A percentile compares a stretch with the other conserved stretches of the same genome.
These are phyloP conservation scores for Claviceps citrina DNA, from an alignment of 2,329 filamentous ascomycete species.

Conservation along the genomic window DNA sequence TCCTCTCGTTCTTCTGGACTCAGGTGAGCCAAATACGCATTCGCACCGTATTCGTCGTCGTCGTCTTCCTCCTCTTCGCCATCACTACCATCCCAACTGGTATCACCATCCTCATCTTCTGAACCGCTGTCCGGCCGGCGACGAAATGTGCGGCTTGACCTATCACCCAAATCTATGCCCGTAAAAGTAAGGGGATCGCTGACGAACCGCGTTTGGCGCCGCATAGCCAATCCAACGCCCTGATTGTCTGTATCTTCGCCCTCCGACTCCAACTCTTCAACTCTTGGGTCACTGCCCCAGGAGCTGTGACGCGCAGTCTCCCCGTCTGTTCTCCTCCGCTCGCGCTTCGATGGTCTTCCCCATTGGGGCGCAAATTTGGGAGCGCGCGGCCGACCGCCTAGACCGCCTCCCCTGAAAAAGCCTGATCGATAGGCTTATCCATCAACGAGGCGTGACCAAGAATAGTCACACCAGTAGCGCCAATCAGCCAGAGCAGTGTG, in stretches of 20 bases:
- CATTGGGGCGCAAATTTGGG: slow-evolving; percentile 82
- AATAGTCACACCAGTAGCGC: slow-evolving; percentile 84
- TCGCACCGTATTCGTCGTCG: slow-evolving; percentile 18
- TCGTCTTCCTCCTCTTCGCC: slow-evolving; percentile 17
- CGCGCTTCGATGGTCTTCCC: slow-evolving; percentile 98
- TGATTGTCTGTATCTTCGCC: slow-evolving; percentile 41
- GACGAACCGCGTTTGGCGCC: slow-evolving; percentile 33
- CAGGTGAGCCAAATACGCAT: slow-evolving; percentile 34
- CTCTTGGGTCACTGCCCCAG: slow-evolving; percentile 23
- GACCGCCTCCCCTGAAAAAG: slow-evolving; percentile 99
- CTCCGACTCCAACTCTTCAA: slow-evolving; percentile 55
- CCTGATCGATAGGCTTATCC: slow-evolving; percentile 99
- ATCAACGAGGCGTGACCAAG: slow-evolving; percentile 88
- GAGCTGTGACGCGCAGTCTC: slow-evolving; percentile 24
- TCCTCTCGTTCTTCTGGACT: slow-evolving; percentile 55
- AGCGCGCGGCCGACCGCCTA: slow-evolving; percentile 99
- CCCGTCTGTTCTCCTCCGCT: slow-evolving; percentile 45
- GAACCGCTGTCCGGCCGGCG: slow-evolving; percentile 19
- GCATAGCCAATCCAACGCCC: slow-evolving; percentile 34
- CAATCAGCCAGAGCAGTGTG: slow-evolving; percentile 88
- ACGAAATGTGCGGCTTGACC: slow-evolving; percentile 22
- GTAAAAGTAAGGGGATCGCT: slow-evolving; percentile 48
- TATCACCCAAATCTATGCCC: slow-evolving; percentile 39
- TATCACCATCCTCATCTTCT: slow-evolving; percentile 22
- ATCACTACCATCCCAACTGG: slow-evolving; percentile 11